phyloP scores from a whole-genome alignment of 2,329 filamentous ascomycete genomes.

The Fusarium devonianum region DNA sequence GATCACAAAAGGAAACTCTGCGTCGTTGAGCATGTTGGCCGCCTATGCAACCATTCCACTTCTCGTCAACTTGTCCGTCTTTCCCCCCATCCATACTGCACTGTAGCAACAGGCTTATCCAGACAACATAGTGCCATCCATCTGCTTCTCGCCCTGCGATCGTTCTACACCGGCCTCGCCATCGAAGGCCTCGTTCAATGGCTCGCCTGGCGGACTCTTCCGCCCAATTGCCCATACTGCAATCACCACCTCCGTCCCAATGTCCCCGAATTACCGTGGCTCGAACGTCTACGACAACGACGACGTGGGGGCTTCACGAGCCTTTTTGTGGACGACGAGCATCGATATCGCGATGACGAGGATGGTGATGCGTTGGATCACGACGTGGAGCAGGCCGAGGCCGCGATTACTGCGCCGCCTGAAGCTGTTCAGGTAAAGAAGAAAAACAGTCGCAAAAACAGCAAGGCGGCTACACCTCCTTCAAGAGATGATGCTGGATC shows the following conservation, averaged over 20 bases:
- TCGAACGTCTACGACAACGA: conserved; percentile 32
- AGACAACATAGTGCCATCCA: conserved; percentile 46
- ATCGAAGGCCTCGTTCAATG: conserved; percentile 49
- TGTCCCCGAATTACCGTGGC: conserved; percentile 49
- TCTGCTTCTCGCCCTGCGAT: conserved; percentile 47
- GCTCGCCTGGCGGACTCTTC: conserved; percentile 50
- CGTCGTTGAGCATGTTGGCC: conserved; percentile 50
- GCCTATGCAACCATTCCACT: conserved; percentile 54
- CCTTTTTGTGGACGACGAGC: conserved; percentile 38
- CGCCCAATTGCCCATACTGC: conserved; percentile 52
- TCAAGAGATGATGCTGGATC: conserved; percentile 30
- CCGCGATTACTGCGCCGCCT: conserved; percentile 18
- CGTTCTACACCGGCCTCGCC: conserved; percentile 51
- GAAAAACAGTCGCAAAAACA: conserved; percentile 37
- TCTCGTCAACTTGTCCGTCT: conserved; percentile 50
- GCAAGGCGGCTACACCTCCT: conserved; percentile 31
- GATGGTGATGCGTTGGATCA: conserved; percentile 18
- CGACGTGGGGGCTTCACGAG: conserved; percentile 26
- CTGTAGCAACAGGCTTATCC: conserved; percentile 3
- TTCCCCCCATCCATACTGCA: neutral
- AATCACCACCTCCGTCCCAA: conserved; percentile 48
- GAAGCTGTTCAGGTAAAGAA: conserved; percentile 35
- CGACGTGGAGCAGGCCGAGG: conserved; percentile 12
- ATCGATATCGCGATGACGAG: conserved; percentile 41
- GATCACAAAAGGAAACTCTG: conserved; percentile 40